Evolutionary conservation across 164 flowering plant genomes (phyloP), one percentile per base, ranked within the genome.

Genomic region (Hamamelis virginiana): DNA sequence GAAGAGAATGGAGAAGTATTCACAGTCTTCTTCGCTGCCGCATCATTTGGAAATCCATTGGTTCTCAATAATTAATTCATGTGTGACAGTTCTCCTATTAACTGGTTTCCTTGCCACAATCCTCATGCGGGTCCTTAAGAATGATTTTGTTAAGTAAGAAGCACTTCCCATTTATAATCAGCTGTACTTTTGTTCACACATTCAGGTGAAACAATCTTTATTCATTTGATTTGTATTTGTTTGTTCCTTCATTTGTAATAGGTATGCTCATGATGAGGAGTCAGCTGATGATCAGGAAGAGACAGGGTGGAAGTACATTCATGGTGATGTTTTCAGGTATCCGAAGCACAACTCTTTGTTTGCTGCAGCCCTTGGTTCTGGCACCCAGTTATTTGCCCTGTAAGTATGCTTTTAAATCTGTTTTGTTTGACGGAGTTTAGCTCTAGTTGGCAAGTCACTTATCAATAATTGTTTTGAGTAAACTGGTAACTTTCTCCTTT

Each of bases 1-100:
- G 61, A 70, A 70, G 59, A 70, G 73, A 50, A 70, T 70, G 73
- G 73, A 70, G 9, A 70, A 70, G 38, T 70, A 70, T 51, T 70
- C 73, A 15, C 73, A 48, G 46, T 50, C 66, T 5, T 69, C 72
- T 4, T 61, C 72, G 10, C 18, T 69, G 66, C 72, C 72, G 1
- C 72, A 51, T 19, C 70, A 67, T 56, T 67, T 68, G 41, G 41
- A 33, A 6, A 33, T 33, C 38, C 70, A 57, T 57, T 70, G 73
- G 73, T 62, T 62, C 22, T 70, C 73, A 8, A 70, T 63, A 38
- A 69, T 59, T 14, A 69, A 69, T 21, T 69, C 72, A 47, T 69
- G 72, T 59, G 65, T 69, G 22, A 69, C 65, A 45, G 65, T 69
- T 28, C 57, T 69, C 1, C 65, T 69, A 1, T 38, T 69, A 8